Percentiles rank a stretch among this genome's conserved stretches.
phyloP scores from a whole-genome alignment of 2,329 filamentous ascomycete species.

The Fusarium robinianum region DNA sequence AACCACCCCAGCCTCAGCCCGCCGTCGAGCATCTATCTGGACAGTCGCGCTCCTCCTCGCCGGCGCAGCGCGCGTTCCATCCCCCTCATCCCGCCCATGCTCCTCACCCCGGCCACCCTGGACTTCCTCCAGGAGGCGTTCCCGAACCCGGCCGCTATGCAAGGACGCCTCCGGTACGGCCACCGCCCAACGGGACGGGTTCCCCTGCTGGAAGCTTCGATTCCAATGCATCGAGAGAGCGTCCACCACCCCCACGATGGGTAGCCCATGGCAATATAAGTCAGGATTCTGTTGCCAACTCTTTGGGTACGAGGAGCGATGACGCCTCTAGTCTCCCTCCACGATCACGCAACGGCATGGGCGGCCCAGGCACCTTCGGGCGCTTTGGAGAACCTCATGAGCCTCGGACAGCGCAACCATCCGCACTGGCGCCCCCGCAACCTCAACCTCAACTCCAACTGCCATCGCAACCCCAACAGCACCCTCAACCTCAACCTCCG shows the following conservation, averaged over 20 bases:
- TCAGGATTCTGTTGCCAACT: slow-evolving; percentile 60
- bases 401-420: slow-evolving; percentile 13
- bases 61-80: slow-evolving; percentile 24
- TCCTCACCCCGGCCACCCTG: slow-evolving; percentile 13
- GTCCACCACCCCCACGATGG: slow-evolving; percentile 51
- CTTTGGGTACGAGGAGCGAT: slow-evolving; percentile 53
- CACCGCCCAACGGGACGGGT: slow-evolving; percentile 46
- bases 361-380: slow-evolving; percentile 45
- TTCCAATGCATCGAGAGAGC: slow-evolving; percentile 47
- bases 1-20: too few relatives aligned
- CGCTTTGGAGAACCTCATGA: slow-evolving; percentile 44
- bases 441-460: slow-evolving; percentile 34
- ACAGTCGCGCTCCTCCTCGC: slow-evolving; percentile 23
- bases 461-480: slow-evolving; percentile 28
- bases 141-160: slow-evolving; percentile 38
- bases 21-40: slow-evolving; percentile 33
- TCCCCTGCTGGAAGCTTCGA: slow-evolving; percentile 60
- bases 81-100: slow-evolving; percentile 19
- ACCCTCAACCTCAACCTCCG: slow-evolving; percentile 36
- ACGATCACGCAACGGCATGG: slow-evolving; percentile 57
- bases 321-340: slow-evolving; percentile 56
- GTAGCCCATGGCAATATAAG: slow-evolving; percentile 58
- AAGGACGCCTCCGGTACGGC: slow-evolving; percentile 39
- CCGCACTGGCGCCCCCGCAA: slow-evolving; percentile 29
- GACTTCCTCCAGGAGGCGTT: slow-evolving; percentile 22